Percentiles rank a stretch among this genome's conserved stretches.
phyloP scores from a whole-genome alignment of 805 yeast species.

The Candida insectalens region DNA sequence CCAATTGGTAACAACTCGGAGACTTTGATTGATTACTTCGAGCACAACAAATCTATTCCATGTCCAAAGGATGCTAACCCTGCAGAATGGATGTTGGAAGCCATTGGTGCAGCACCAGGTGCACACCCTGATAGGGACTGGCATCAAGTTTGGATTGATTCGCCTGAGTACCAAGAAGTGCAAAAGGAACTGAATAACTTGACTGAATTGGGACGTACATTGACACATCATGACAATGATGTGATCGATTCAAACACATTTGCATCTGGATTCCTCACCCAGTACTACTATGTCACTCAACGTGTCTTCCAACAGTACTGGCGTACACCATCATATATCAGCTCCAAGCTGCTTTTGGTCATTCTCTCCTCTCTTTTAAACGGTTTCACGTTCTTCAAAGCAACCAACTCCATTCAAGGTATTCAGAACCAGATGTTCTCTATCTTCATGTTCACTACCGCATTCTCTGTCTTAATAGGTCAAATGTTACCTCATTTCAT shows the following conservation, averaged over 20 bases:
- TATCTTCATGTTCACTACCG: constrained; percentile 51
- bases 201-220: not conserved
- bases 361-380: constrained; percentile 46
- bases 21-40: constrained; percentile 54
- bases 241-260: constrained; percentile 36
- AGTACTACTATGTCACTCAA: constrained; percentile 30
- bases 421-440: constrained; percentile 75
- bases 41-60: constrained; percentile 47
- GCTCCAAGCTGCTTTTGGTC: constrained; percentile 44
- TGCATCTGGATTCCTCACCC: constrained; percentile 32
- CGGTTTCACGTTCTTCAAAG: constrained; percentile 60
- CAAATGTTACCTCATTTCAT: constrained; percentile 53
- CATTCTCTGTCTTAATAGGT: constrained; percentile 43
- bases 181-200: constrained; percentile 43
- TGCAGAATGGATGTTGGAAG: constrained; percentile 86
- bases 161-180: constrained; percentile 48
- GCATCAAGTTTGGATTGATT: constrained; percentile 62
- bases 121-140: constrained; percentile 58
- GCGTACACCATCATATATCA: constrained; percentile 50
- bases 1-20: constrained; percentile 45
- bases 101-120: constrained; percentile 72
- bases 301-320: constrained; percentile 50
- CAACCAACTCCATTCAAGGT: constrained; percentile 47
- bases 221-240: constrained; percentile 1
- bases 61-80: constrained; percentile 67